Evolutionary conservation across 176 grass and related monocot species (phyloP), one percentile per base, ranked within the genome.

Genomic region (Lolium perenne): DNA sequence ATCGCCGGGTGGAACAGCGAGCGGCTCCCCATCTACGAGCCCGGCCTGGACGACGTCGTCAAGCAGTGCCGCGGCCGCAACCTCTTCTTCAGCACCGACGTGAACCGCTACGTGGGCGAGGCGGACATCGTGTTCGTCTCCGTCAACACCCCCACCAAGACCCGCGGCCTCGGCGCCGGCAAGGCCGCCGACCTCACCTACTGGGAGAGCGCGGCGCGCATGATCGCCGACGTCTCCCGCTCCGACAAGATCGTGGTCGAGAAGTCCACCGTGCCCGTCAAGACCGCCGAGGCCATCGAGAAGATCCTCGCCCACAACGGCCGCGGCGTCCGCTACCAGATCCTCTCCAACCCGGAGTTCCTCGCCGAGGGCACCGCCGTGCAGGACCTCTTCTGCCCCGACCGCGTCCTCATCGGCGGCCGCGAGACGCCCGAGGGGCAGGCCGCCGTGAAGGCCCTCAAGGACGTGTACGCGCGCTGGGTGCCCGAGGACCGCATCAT

Each of bases 21-120:
- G 0, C 80, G 54, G 1, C 74, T 88, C 73, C 86, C 86, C 3
- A 83, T 88, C 86, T 88, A 78, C 54, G 86, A 88, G 80, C 86
- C 80, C 4, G 86, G 80, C 9, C 86, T 88, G 13, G 86, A 88
- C 64, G 80, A 88, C 20, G 86, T 88, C 6, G 86, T 83, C 1
- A 16, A 9, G 74, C 86, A 83, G 53, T 79, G 86, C 80, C 80
- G 86, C 14, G 74, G 86, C 41, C 73, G 80, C 26, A 88, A 88
- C 86, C 86, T 88, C 63, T 88, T 60, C 86, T 88, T 88, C 80
- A 88, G 86, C 86, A 88, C 86, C 1, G 80, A 88, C 26, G 86
- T 88, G 20, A 25, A 83, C 41, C 74, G 80, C 2, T 75, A 88
- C 64, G 86, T 88, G 1, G 74, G 20, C 41, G 86, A 88, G 64